Evolutionary conservation across 148 eudicot genomes (phyloP).

Genomic region (Cornus florida): DNA sequence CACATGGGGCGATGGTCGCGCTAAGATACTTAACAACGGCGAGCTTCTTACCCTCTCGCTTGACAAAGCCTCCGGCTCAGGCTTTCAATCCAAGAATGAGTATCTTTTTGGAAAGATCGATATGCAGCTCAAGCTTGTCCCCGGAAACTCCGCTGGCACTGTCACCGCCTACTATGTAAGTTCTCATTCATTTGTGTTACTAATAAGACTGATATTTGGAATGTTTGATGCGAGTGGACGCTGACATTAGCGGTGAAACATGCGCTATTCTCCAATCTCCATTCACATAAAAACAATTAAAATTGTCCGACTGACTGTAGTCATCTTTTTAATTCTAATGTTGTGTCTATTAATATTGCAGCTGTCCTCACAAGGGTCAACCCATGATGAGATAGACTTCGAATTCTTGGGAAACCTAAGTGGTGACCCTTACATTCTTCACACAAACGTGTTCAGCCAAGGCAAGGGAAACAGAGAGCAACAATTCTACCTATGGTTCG

Average conservation of each 20-base stretch:
- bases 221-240: too few species aligned
- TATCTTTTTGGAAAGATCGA: background rate
- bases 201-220: too few species aligned
- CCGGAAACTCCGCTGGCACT: background rate
- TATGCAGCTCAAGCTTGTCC: background rate
- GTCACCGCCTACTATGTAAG: background rate
- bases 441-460: slow-evolving; percentile 15
- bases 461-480: slow-evolving; percentile 20
- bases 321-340: background rate
- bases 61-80: background rate
- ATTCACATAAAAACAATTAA: too few species aligned
- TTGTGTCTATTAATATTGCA: background rate
- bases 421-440: slow-evolving; percentile 19
- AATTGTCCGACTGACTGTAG: too few species aligned
- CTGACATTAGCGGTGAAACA: too few species aligned
- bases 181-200: background rate
- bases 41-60: background rate
- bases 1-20: background rate
- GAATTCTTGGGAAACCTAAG: slow-evolving; percentile 23
- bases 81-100: background rate
- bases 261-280: too few species aligned
- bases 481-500: slow-evolving; percentile 20
- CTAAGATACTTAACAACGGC: background rate
- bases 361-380: slow-evolving; percentile 18
- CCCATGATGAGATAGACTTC: slow-evolving; percentile 24